phyloP scores from a whole-genome alignment of 2,329 filamentous ascomycete species.

The Fonsecaea pedrosoi region DNA sequence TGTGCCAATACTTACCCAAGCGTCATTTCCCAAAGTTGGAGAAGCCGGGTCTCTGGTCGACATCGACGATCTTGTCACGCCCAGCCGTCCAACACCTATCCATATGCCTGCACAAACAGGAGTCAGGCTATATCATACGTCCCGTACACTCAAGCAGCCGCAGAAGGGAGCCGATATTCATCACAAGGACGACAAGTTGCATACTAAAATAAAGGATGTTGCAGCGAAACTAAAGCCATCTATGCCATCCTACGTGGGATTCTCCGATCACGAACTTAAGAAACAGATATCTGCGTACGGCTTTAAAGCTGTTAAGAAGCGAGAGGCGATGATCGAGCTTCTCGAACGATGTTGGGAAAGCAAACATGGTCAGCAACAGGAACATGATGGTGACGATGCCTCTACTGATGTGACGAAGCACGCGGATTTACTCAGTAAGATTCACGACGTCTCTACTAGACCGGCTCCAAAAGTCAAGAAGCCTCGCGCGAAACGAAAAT shows the following conservation, averaged over 20 bases:
- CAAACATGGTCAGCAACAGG: conserved; percentile 49
- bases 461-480: conserved; percentile 37
- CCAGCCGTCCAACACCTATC: not conserved
- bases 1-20: not conserved
- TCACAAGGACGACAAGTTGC: not conserved
- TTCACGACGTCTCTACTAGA: conserved; percentile 37
- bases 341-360: conserved; percentile 75
- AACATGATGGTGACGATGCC: conserved; percentile 28
- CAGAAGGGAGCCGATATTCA: not conserved
- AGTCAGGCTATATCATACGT: conserved; percentile 23
- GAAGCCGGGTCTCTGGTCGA: conserved; percentile 23
- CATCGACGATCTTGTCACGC: conserved; percentile 33
- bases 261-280: conserved; percentile 68
- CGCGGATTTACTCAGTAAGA: conserved; percentile 38
- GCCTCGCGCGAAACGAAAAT: conserved; percentile 31
- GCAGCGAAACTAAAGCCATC: conserved; percentile 11
- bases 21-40: conserved; percentile 10
- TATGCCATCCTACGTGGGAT: conserved; percentile 66
- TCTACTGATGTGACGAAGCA: conserved; percentile 25
- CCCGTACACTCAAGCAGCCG: conserved; percentile 8
- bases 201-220: not conserved
- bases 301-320: conserved; percentile 74
- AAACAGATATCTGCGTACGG: conserved; percentile 69
- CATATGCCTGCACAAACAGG: not conserved
- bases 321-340: conserved; percentile 72